Conservation (phyloP, 202 grass and related monocot genomes). For the Setaria italica region DNA sequence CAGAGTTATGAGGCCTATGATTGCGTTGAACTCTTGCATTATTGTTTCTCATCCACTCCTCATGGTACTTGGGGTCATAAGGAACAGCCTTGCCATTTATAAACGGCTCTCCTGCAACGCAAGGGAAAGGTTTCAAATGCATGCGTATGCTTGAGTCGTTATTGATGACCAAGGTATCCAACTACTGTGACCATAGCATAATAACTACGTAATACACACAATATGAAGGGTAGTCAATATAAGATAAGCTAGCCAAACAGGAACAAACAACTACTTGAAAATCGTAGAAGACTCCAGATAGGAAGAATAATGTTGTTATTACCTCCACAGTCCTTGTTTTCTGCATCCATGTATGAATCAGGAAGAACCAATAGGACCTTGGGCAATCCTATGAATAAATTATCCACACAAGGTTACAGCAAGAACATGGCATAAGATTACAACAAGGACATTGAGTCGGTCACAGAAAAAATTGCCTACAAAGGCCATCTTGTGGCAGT, state of each 20-base stretch:
- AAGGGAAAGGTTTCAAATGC: background rate
- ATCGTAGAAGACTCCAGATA: background rate
- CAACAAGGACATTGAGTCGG: too few species aligned
- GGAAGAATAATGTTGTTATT: background rate
- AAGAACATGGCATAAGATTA: background rate
- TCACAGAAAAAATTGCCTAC: too few species aligned
- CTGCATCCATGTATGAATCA: conserved; percentile 77
- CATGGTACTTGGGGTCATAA: conserved; percentile 80
- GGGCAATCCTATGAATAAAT: conserved; percentile 49
- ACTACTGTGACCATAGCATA: too few species aligned
- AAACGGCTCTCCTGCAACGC: conserved; percentile 69
- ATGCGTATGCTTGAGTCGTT: too few species aligned
- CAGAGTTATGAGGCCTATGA: too few species aligned
- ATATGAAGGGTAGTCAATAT: too few species aligned
- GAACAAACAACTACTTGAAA: background rate
- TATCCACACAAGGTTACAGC: background rate
- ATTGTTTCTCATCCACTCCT: conserved; percentile 82
- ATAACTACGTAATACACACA: too few species aligned
- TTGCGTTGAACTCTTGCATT: background rate
- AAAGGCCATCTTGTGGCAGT: background rate
- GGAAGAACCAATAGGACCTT: conserved; percentile 77
- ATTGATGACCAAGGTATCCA: too few species aligned
- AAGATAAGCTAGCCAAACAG: background rate
- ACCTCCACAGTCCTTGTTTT: conserved; percentile 85
- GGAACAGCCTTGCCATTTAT: conserved; percentile 78